Conservation (phyloP, 176 grass and related monocot genomes). For the Aechmea fasciata region DNA sequence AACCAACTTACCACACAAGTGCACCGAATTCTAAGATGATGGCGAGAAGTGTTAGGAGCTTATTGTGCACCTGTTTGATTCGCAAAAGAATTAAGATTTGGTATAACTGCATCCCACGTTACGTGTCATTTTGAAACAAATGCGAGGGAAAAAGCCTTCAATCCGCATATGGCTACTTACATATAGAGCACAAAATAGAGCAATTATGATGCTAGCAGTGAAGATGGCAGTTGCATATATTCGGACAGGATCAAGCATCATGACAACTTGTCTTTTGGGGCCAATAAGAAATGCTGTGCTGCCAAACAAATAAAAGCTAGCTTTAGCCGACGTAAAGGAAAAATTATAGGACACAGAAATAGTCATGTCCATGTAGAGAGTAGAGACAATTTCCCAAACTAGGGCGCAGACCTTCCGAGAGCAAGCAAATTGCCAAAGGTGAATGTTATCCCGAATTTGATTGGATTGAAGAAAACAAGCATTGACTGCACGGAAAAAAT, state of each 20-base stretch:
- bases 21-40: slow-evolving; percentile 91
- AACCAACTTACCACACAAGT: slow-evolving; percentile 69
- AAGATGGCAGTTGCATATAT: slow-evolving; percentile 97
- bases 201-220: slow-evolving; percentile 87
- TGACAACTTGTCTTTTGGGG: slow-evolving; percentile 83
- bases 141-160: neutral
- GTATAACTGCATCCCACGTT: neutral
- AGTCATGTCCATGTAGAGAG: neutral
- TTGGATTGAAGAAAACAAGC: slow-evolving; percentile 95
- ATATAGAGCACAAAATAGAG: slow-evolving; percentile 79
- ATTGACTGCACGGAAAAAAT: slow-evolving; percentile 49
- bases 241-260: slow-evolving; percentile 99
- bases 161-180: slow-evolving; percentile 47
- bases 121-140: too few species aligned
- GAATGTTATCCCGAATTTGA: slow-evolving; percentile 96
- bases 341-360: slow-evolving; percentile 4
- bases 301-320: slow-evolving; percentile 48
- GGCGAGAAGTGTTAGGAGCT: slow-evolving; percentile 82
- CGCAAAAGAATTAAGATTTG: slow-evolving; percentile 8
- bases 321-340: slow-evolving; percentile 35
- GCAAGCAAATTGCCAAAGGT: slow-evolving; percentile 98
- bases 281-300: slow-evolving; percentile 99
- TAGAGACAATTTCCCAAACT: neutral
- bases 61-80: slow-evolving; percentile 67
- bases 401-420: slow-evolving; percentile 69